These are phyloP conservation scores for Puccinia brachypodii DNA, from an alignment of 1,284 basidiomycete species.

Conservation along the genomic window DNA sequence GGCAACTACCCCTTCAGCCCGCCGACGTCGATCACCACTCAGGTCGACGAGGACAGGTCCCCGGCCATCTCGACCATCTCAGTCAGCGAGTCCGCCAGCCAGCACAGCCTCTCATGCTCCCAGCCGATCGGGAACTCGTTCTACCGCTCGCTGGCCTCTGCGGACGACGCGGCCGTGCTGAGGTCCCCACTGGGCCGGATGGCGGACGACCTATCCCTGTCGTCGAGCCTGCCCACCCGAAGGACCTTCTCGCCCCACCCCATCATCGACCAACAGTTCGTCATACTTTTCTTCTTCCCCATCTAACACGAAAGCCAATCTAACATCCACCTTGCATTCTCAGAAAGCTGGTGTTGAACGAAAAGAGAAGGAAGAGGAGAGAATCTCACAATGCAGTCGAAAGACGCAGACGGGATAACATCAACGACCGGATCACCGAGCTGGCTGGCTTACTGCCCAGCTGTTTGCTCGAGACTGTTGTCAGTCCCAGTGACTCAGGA, in stretches of 20 bases:
- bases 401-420: slow-evolving; percentile 79
- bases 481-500: slow-evolving; percentile 50
- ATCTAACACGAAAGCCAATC: neutral
- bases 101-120: slow-evolving; percentile 1
- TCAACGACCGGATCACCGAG: slow-evolving; percentile 89
- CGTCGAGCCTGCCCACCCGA: slow-evolving; percentile 2
- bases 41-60: neutral
- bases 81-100: neutral
- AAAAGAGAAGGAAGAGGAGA: slow-evolving; percentile 73
- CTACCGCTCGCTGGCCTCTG: neutral
- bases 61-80: slow-evolving; percentile 17
- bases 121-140: neutral
- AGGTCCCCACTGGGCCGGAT: neutral
- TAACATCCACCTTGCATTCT: slow-evolving; percentile 34
- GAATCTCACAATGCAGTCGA: slow-evolving; percentile 91
- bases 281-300: neutral
- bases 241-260: slow-evolving; percentile 6
- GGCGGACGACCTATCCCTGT: neutral
- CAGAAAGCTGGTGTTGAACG: slow-evolving; percentile 62
- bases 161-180: neutral
- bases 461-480: slow-evolving; percentile 53
- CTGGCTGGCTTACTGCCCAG: slow-evolving; percentile 83
- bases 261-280: slow-evolving; percentile 10
- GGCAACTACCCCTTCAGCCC: slow-evolving; percentile 7
- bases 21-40: slow-evolving; percentile 10